Conservation (phyloP, 2,329 filamentous ascomycete genomes). For the Sarocladiaceae sp. region DNA sequence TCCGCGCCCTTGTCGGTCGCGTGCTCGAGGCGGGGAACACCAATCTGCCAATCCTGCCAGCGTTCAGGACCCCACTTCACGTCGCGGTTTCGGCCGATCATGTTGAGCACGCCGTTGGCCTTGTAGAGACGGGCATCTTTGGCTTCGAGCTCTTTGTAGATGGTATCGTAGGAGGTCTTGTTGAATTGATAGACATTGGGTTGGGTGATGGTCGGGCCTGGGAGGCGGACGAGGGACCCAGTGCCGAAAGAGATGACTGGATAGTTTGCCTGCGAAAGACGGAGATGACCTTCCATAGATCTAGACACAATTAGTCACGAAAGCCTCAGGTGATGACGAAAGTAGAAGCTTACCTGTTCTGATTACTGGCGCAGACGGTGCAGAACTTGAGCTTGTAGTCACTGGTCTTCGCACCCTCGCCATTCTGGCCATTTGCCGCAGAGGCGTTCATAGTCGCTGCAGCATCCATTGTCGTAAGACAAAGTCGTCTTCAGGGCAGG, state of each 20-base stretch:
- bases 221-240: conserved; percentile 86
- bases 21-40: conserved; percentile 73
- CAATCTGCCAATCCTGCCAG: conserved; percentile 96
- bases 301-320: conserved; percentile 14
- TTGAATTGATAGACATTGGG: conserved; percentile 99
- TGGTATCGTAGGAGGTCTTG: conserved; percentile 87
- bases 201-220: conserved; percentile 83
- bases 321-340: not conserved
- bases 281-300: conserved; percentile 92
- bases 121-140: conserved; percentile 87
- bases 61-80: conserved; percentile 95
- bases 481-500: conserved; percentile 13
- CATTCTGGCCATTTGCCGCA: conserved; percentile 30
- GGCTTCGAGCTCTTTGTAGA: conserved; percentile 81
- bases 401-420: conserved; percentile 42
- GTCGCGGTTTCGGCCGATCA: conserved; percentile 85
- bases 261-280: conserved; percentile 76
- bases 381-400: conserved; percentile 91
- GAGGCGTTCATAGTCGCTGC: conserved; percentile 15
- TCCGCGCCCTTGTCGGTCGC: conserved; percentile 67
- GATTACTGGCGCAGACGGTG: conserved; percentile 97
- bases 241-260: conserved; percentile 99
- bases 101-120: conserved; percentile 88
- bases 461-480: conserved; percentile 30
- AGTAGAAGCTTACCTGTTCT: conserved; percentile 67